phyloP scores from a whole-genome alignment of 768 basidiomycete genomes.

The Trametes coccinea region DNA sequence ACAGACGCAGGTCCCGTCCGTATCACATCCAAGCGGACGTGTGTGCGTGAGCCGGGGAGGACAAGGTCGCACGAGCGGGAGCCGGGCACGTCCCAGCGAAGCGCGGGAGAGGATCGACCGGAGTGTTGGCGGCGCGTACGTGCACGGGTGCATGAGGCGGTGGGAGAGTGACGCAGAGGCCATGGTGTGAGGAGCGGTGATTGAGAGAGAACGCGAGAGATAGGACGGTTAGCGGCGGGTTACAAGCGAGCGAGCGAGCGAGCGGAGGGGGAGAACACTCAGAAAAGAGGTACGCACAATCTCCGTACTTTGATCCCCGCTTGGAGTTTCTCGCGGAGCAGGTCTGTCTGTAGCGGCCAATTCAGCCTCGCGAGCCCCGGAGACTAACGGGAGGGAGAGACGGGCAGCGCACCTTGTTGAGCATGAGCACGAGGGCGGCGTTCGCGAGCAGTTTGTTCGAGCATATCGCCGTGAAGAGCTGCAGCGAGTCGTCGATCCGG shows the following conservation, averaged over 20 bases:
- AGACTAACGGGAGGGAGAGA: too few relatives aligned
- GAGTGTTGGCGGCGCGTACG: not conserved
- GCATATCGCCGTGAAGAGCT: slow-evolving; percentile 74
- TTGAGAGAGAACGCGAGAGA: too few relatives aligned
- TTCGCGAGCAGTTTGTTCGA: slow-evolving; percentile 72
- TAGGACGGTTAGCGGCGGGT: too few relatives aligned
- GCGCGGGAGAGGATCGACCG: slow-evolving; percentile 3
- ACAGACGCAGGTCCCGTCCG: too few relatives aligned
- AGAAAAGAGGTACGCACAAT: slow-evolving; percentile 54
- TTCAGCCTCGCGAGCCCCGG: too few relatives aligned
- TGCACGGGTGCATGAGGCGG: too few relatives aligned
- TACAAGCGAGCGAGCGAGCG: too few relatives aligned
- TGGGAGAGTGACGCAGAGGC: too few relatives aligned
- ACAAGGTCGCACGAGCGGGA: not conserved
- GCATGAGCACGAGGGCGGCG: slow-evolving; percentile 70
- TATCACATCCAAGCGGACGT: too few relatives aligned
- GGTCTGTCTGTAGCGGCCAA: slow-evolving; percentile 52
- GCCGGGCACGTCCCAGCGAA: not conserved
- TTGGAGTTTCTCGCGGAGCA: slow-evolving; percentile 70
- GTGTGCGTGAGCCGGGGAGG: too few relatives aligned
- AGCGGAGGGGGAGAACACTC: too few relatives aligned
- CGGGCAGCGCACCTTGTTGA: slow-evolving; percentile 65
- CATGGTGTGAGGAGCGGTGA: too few relatives aligned
- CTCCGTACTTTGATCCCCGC: slow-evolving; percentile 68
- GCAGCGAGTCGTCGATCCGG: slow-evolving; percentile 79